phyloP scores from a whole-genome alignment of 2,329 filamentous ascomycete genomes.

The Lachnellula subtilissima region DNA sequence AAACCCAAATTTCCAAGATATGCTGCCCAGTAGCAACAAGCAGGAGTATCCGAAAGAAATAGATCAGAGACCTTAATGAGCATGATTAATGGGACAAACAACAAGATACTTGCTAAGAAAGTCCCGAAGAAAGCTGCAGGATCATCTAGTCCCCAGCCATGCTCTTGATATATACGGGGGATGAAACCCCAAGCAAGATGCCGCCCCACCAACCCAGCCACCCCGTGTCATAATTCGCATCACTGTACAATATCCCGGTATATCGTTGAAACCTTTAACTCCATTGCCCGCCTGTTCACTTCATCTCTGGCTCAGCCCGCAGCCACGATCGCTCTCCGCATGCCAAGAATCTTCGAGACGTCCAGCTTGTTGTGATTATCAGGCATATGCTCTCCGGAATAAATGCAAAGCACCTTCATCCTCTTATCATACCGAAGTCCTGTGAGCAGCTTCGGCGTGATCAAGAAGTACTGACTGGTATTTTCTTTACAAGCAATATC shows the following conservation, averaged over 20 bases:
- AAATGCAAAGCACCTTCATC: constrained; percentile 93
- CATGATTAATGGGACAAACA: too few species aligned
- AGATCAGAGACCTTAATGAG: too few species aligned
- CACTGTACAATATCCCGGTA: not conserved
- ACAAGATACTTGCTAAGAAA: too few species aligned
- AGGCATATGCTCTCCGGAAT: constrained; percentile 74
- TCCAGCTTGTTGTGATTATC: constrained; percentile 36
- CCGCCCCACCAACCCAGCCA: not conserved
- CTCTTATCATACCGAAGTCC: constrained; percentile 80
- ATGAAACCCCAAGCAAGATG: not conserved
- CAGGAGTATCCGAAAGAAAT: too few species aligned
- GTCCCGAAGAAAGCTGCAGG: too few species aligned
- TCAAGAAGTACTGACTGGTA: constrained; percentile 86
- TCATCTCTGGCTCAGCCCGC: constrained; percentile 1
- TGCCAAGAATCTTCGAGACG: constrained; percentile 26
- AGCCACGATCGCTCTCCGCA: constrained; percentile 25
- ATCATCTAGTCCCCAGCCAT: too few species aligned
- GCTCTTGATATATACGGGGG: too few species aligned
- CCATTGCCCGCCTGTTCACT: not conserved
- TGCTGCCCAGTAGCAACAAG: too few species aligned
- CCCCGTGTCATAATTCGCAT: not conserved
- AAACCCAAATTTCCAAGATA: too few species aligned
- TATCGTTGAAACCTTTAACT: not conserved
- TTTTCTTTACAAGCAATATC: constrained; percentile 88
- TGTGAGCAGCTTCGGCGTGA: constrained; percentile 90